These are phyloP conservation scores for Bremia lactucae DNA, from an alignment of 352 stramenopile genomes.

Conservation along the genomic window DNA sequence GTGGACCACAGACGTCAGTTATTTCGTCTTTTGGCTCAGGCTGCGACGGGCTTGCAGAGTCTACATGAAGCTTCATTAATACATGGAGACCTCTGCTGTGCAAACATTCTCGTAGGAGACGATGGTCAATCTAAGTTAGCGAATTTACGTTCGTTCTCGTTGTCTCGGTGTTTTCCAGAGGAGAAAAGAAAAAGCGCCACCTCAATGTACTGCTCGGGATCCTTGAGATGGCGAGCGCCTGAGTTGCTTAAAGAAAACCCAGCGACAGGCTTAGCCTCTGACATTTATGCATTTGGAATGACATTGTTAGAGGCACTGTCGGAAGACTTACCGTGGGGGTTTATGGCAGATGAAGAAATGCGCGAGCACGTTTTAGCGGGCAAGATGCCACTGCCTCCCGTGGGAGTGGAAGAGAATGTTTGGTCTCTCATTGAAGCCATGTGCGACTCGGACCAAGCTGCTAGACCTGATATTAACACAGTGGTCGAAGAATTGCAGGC, in stretches of 20 bases:
- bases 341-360: conserved; percentile 33
- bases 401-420: conserved; percentile 28
- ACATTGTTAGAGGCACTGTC: conserved; percentile 46
- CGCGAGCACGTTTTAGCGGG: conserved; percentile 28
- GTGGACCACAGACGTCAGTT: conserved; percentile 28
- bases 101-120: conserved; percentile 46
- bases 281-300: conserved; percentile 65
- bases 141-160: conserved; percentile 34
- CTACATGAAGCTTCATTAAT: conserved; percentile 36
- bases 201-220: conserved; percentile 6
- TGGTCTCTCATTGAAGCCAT: conserved; percentile 44
- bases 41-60: conserved; percentile 37
- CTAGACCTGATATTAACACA: conserved; percentile 36
- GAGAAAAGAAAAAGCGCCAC: neutral
- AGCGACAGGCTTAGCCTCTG: conserved; percentile 21
- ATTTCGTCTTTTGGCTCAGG: conserved; percentile 37
- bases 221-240: conserved; percentile 44
- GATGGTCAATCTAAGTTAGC: conserved; percentile 47
- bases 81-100: conserved; percentile 43
- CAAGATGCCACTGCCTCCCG: conserved; percentile 28
- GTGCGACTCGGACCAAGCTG: conserved; percentile 33
- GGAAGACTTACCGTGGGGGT: conserved; percentile 52
- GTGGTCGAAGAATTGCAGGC: conserved; percentile 34
- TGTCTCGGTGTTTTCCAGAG: conserved; percentile 3
- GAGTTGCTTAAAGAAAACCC: conserved; percentile 24